Evolutionary conservation across 129 eudicot genomes (phyloP), one percentile per base, ranked within the genome.

Genomic region (Cynara cardunculus): DNA sequence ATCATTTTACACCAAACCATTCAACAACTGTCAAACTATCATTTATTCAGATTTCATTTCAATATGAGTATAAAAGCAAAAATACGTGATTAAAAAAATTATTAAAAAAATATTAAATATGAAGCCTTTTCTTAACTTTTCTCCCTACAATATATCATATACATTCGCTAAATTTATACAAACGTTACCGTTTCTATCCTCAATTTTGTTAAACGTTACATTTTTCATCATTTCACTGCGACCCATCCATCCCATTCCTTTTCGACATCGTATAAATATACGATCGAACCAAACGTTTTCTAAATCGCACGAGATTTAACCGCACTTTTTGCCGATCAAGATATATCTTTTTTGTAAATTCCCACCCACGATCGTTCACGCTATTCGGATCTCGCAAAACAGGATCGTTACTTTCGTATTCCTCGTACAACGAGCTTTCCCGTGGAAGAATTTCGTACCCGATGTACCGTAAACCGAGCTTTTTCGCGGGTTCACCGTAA

Each of bases 391-490:
- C 97, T 0, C 41, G 79, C 80, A 95, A 61, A 73, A 95, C 91
- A 0, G 99, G 97, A 74, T 95, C 97, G 10, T 83, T 73, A 75
- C 85, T 80, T n/a, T 83, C 86, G 1, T 95, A 95, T 3, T 89
- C 90, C 0, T 92, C 85, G n/a, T 85, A 90, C 81, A 95, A 83
- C 41, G 99, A 95, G 89, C 99, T 95, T 77, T 95, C 99, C 0
- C 77, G 75, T 0, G 97, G 88, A 37, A 86, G 89, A 32, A 95
- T 90, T 46, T 90, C 81, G 72, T 95, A 95, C 44, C 95, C 97
- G 30, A 90, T 83, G 77, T 95, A 95, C 78, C 78, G 88, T 80
- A 95, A 74, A 3, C 97, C 97, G 16, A 92, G 87, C 89, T 88
- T 90, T 77, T 31, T 82, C 5, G 97, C 93, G 2, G 99, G 94